Conservation (phyloP, 192 early-diverging fungal genomes). For the Chytriomyces confervae region DNA sequence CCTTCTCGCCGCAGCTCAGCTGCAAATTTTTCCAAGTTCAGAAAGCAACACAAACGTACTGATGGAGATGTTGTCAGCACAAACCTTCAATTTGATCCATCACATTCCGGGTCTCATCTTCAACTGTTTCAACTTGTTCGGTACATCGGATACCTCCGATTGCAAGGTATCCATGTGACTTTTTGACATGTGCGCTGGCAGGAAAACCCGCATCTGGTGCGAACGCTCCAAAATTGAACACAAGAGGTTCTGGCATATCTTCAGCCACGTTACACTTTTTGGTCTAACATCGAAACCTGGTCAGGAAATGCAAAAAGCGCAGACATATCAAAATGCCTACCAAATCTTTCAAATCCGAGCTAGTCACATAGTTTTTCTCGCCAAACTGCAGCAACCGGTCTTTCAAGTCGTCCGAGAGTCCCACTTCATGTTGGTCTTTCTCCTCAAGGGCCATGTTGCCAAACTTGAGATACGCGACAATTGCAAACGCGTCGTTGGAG, state of each 20-base stretch:
- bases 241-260: background rate
- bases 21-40: background rate
- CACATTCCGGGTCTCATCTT: constrained; percentile 22
- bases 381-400: constrained; percentile 21
- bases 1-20: constrained; percentile 49
- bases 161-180: background rate
- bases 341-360: background rate
- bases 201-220: too few relatives aligned
- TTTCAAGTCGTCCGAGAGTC: constrained; percentile 30
- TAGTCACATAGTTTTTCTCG: background rate
- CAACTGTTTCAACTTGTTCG: background rate
- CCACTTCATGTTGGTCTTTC: constrained; percentile 54
- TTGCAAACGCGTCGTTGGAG: constrained; percentile 81
- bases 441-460: constrained; percentile 66
- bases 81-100: constrained; percentile 41
- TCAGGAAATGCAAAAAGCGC: background rate
- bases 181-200: too few relatives aligned
- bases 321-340: background rate
- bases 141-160: background rate
- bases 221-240: too few relatives aligned
- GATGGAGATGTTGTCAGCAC: background rate
- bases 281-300: background rate
- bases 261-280: background rate
- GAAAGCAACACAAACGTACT: background rate
- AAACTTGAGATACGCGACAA: constrained; percentile 81